Conservation (phyloP, 2,329 filamentous ascomycete genomes). For the Conoideocrella luteorostrata region DNA sequence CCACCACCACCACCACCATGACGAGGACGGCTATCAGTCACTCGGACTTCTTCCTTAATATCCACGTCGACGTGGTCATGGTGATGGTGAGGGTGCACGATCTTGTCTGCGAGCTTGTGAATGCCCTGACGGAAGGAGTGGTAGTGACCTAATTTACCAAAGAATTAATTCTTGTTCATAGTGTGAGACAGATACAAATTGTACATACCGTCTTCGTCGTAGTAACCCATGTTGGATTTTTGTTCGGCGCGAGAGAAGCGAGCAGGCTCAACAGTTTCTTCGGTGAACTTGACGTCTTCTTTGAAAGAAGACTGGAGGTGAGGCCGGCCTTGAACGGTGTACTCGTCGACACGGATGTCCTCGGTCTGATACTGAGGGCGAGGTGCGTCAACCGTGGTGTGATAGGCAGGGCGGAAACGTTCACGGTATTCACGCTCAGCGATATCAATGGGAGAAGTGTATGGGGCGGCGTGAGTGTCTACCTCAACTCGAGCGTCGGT, state of each 20-base stretch:
- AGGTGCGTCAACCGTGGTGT: slow-evolving; percentile 27
- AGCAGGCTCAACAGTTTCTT: slow-evolving; percentile 58
- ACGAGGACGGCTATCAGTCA: slow-evolving; percentile 22
- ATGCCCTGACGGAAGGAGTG: slow-evolving; percentile 51
- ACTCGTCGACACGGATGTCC: slow-evolving; percentile 24
- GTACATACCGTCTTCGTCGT: slow-evolving; percentile 55
- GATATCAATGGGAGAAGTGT: slow-evolving; percentile 51
- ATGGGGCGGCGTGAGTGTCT: slow-evolving; percentile 44
- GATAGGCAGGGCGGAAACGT: slow-evolving; percentile 48
- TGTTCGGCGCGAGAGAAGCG: slow-evolving; percentile 33
- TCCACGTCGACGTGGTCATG: slow-evolving; percentile 44
- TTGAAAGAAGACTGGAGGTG: slow-evolving; percentile 39
- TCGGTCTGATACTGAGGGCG: slow-evolving; percentile 27
- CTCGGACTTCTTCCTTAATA: slow-evolving; percentile 22
- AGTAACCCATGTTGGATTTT: slow-evolving; percentile 58
- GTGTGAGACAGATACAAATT: not conserved
- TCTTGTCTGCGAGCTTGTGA: slow-evolving; percentile 52
- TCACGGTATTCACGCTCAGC: slow-evolving; percentile 62
- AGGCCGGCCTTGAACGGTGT: slow-evolving; percentile 30
- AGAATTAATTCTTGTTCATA: slow-evolving; percentile 14
- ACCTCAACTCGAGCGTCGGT: slow-evolving; percentile 62
- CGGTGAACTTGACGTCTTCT: slow-evolving; percentile 54
- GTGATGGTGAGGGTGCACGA: slow-evolving; percentile 41
- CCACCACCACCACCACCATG: slow-evolving; percentile 18
- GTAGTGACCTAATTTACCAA: slow-evolving; percentile 44